phyloP scores from a whole-genome alignment of 2,329 filamentous ascomycete species.

The Aschersonia sp. region DNA sequence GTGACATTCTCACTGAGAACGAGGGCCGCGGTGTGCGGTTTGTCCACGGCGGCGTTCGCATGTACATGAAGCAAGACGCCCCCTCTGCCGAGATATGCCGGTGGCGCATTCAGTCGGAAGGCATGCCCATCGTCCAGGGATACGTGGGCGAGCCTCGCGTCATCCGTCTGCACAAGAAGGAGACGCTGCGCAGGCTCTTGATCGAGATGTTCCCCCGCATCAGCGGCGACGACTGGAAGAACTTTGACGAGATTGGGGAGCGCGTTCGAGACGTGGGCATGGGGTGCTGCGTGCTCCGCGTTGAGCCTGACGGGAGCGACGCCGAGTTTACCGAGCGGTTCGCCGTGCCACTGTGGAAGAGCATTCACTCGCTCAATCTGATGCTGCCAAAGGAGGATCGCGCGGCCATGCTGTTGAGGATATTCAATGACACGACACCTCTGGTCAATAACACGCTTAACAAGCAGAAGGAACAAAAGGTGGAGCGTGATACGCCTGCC shows the following conservation, averaged over 20 bases:
- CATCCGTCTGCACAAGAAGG: conserved; percentile 59
- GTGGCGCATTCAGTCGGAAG: conserved; percentile 94
- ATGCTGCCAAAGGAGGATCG: conserved; percentile 98
- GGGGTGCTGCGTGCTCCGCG: conserved; percentile 81
- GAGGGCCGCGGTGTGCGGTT: conserved; percentile 89
- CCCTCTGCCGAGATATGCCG: conserved; percentile 75
- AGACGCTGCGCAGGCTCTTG: conserved; percentile 69
- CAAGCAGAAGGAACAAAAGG: conserved; percentile 23
- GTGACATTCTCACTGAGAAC: conserved; percentile 75
- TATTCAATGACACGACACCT: conserved; percentile 82
- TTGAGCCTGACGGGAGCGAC: conserved; percentile 59
- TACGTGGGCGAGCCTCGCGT: conserved; percentile 73
- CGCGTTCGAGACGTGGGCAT: conserved; percentile 65
- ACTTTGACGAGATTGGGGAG: conserved; percentile 78
- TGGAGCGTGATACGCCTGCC: conserved; percentile 2
- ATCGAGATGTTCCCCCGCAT: conserved; percentile 97
- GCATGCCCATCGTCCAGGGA: conserved; percentile 77
- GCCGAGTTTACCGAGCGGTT: conserved; percentile 56
- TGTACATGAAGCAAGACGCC: conserved; percentile 97
- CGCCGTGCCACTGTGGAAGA: conserved; percentile 89
- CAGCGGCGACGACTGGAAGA: conserved; percentile 55
- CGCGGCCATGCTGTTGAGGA: conserved; percentile 74
- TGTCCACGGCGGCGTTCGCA: conserved; percentile 92
- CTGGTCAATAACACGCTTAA: conserved; percentile 56
- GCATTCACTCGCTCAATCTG: conserved; percentile 79